Base-by-base conservation (phyloP, 2,329 filamentous ascomycete genomes). In the Cytospora chrysosperma region DNA sequence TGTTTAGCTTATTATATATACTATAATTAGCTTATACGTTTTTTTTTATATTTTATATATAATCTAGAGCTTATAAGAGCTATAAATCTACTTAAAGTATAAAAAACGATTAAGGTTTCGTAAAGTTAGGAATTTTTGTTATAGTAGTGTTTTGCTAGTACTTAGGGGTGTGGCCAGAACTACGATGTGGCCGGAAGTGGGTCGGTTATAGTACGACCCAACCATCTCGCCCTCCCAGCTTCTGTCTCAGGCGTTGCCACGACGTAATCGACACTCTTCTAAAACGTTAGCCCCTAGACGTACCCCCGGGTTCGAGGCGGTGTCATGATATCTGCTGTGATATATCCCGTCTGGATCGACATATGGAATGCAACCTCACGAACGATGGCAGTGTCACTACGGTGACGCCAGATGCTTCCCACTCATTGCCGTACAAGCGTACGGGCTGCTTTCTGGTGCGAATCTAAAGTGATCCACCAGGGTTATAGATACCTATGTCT, bases 361-460 rank as follows among this genome's bases (percentile, higher is more conserved):
- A 51, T 34, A 26, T 61, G 51, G 58, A 61, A 61, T 61, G 58
- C 37, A 61, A 51, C 58, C 51, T 49, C 26, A 13, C 43, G n/a
- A n/a, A 24, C 43, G 9, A 47, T 47, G 43, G n/a, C 43, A 55
- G 51, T n/a, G 51, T 61, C 59, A 47, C 59, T 4, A 34, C 21
- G 30, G 59, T 61, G 59, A 61, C 59, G 51, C 51, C 51, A 61
- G 51, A 3, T 10, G n/a, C 15, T 15, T 27, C 12, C 40, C 51
- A 55, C 59, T 27, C 27, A 61, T 49, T 47, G n/a, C 43, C 9
- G 19, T 24, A 9, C 43, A 21, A 12, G n/a, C 40, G 19, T 43
- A n/a, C 19, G 19, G 21, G 17, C 34, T 37, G 15, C 8, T 40
- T 40, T n/a, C 7, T 15, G 17, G 2, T 40, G 37, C 43, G 43